Evolutionary conservation across 2,329 filamentous ascomycete genomes (phyloP).

Genomic region (Pseudogymnoascus sp.): DNA sequence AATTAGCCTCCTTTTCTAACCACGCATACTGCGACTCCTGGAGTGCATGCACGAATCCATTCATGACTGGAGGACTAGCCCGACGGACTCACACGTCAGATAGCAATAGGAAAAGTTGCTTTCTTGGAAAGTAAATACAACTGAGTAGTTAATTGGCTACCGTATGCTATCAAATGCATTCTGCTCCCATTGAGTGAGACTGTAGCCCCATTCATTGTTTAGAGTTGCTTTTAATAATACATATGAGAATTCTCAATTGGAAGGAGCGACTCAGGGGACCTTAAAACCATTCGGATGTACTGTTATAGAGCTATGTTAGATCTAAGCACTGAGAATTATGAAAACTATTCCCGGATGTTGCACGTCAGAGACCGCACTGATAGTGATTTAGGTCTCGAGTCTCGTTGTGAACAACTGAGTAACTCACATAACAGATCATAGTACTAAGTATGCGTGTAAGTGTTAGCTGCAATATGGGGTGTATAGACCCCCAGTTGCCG

Average conservation of each 20-base stretch:
- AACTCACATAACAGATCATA: too few relatives aligned
- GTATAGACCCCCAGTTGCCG: background rate
- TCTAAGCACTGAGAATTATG: background rate
- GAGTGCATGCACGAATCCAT: too few relatives aligned
- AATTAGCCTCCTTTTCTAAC: too few relatives aligned
- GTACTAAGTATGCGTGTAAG: background rate
- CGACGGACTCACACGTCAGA: too few relatives aligned
- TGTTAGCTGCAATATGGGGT: background rate
- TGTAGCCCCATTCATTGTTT: background rate
- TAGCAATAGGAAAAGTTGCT: background rate
- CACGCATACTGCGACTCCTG: too few relatives aligned
- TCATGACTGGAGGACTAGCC: background rate
- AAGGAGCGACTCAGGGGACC: background rate
- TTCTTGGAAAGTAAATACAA: background rate
- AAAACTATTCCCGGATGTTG: background rate
- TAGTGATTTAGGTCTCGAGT: too few relatives aligned
- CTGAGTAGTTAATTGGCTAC: background rate
- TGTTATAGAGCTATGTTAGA: background rate
- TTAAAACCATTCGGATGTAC: background rate
- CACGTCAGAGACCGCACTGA: too few relatives aligned
- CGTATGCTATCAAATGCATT: background rate
- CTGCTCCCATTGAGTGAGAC: background rate
- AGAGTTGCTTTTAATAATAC: background rate
- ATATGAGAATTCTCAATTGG: background rate
- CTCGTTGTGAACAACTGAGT: too few relatives aligned